Evolutionary conservation across 164 flowering plant genomes (phyloP), one percentile per base, ranked within the genome.

Genomic region (Annona squamosa): DNA sequence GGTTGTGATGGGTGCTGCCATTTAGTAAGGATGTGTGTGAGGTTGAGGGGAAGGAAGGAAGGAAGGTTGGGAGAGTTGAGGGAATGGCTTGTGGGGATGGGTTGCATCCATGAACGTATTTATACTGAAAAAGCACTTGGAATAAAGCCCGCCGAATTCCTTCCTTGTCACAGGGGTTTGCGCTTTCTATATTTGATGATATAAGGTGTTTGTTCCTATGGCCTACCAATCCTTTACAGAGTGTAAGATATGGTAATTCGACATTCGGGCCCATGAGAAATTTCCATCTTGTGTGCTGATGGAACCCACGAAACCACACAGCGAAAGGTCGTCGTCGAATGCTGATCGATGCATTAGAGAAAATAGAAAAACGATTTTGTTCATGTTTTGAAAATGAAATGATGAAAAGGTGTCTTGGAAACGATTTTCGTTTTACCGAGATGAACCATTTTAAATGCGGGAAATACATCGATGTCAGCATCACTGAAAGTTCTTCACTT

Each of bases 101-200:
- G 3, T 2, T 19, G 75, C 65, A 19, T 62, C 12, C 61, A 46
- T 46, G n/a, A 2, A 16, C 2, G 45, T 47, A 12, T 52, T 18
- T 45, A 68, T 68, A 59, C 4, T 2, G 37, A 48, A 26, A 19
- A 4, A 19, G 13, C 42, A 16, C 5, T n/a, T n/a, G 44, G 68
- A 68, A 72, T 65, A 76, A 74, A 72, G 66, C 52, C 46, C 37
- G 66, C 13, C 70, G 79, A 73, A 84, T 76, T 75, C 86, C 76
- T 84, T 84, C 82, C 86, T 82, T 79, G 67, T 3, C 19, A 56
- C 45, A 5, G 59, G 71, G 73, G 64, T 46, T 65, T 71, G 70
- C 13, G 63, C 59, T 68, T 26, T 52, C 0, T 3, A 41, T 56
- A 5, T 64, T 44, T 43, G 6, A 63, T 26, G 26, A 42, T 6